Conservation (phyloP, 2,329 filamentous ascomycete species). For the Phialophora chinensis region DNA sequence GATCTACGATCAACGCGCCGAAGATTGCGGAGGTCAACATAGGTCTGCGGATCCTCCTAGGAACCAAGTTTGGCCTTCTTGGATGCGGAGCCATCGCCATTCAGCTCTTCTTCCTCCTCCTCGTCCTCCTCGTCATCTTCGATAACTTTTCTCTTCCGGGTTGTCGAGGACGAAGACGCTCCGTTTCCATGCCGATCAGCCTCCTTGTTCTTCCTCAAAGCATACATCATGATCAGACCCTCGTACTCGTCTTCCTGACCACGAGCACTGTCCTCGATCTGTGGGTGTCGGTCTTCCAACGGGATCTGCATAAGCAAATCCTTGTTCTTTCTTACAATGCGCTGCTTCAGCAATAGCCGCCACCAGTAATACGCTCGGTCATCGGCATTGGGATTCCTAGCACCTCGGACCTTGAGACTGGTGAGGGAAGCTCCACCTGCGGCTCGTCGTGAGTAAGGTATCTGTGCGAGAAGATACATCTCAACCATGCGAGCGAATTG, state of each 20-base stretch:
- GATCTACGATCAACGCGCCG: background rate
- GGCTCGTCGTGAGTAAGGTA: slow-evolving; percentile 57
- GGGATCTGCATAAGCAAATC: slow-evolving; percentile 67
- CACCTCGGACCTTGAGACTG: slow-evolving; percentile 56
- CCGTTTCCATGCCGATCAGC: slow-evolving; percentile 39
- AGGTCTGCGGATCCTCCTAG: background rate
- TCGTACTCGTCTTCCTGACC: slow-evolving; percentile 66
- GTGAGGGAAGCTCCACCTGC: slow-evolving; percentile 57
- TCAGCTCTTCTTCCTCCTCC: slow-evolving; percentile 36
- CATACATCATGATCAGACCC: slow-evolving; percentile 56
- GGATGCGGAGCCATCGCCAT: slow-evolving; percentile 23
- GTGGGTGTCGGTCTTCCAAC: slow-evolving; percentile 61
- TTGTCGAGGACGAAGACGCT: slow-evolving; percentile 33
- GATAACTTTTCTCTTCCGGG: slow-evolving; percentile 42
- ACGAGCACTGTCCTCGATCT: slow-evolving; percentile 64
- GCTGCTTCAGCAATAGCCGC: slow-evolving; percentile 67
- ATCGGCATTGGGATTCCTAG: slow-evolving; percentile 56
- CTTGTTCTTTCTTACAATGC: slow-evolving; percentile 65
- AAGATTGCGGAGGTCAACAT: background rate
- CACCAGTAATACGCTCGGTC: slow-evolving; percentile 70
- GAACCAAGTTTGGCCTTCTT: slow-evolving; percentile 27
- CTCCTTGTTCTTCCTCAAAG: slow-evolving; percentile 43
- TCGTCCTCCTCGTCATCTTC: slow-evolving; percentile 39
- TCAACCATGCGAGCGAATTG: slow-evolving; percentile 68
- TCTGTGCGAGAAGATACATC: slow-evolving; percentile 65